Percentiles rank a stretch among this genome's conserved stretches.
Conservation (phyloP, 352 stramenopile genomes). For the Bremia lactucae region DNA sequence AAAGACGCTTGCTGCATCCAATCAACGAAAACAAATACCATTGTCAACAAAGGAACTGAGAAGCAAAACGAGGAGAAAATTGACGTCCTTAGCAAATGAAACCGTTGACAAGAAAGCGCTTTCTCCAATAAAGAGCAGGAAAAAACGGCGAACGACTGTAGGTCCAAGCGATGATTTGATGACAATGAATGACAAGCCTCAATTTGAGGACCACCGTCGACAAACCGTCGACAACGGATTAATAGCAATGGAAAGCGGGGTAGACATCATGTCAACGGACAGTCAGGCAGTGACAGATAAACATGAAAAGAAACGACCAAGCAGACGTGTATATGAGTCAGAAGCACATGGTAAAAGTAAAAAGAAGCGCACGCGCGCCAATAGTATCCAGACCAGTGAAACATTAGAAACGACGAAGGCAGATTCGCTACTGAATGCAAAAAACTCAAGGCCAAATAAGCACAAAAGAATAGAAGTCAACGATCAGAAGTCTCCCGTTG, state of each 20-base stretch:
- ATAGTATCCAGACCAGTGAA: not conserved
- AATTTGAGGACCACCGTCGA: slow-evolving; percentile 21
- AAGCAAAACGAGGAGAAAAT: not conserved
- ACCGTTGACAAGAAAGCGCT: slow-evolving; percentile 2
- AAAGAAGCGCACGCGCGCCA: slow-evolving; percentile 11
- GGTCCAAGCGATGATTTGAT: slow-evolving; percentile 37
- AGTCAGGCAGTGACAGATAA: slow-evolving; percentile 1
- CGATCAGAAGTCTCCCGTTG: slow-evolving; percentile 3
- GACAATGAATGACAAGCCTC: slow-evolving; percentile 5
- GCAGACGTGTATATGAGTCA: slow-evolving; percentile 21
- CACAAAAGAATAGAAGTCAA: not conserved
- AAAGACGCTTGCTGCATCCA: too few relatives aligned
- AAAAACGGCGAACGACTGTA: slow-evolving; percentile 31
- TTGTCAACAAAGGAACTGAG: not conserved
- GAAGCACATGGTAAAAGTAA: slow-evolving; percentile 2
- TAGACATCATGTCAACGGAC: slow-evolving; percentile 5
- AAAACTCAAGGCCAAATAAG: slow-evolving; percentile 1
- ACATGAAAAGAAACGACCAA: slow-evolving; percentile 5
- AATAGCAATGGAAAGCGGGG: slow-evolving; percentile 23
- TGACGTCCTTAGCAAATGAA: slow-evolving; percentile 5
- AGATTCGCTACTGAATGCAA: slow-evolving; percentile 3
- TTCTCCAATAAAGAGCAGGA: slow-evolving; percentile 1
- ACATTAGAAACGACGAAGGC: slow-evolving; percentile 15
- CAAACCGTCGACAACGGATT: slow-evolving; percentile 54
- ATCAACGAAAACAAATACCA: not conserved